phyloP scores from a whole-genome alignment of 202 grass and related monocot genomes.

The Bolboschoenoplectus hybrid region DNA sequence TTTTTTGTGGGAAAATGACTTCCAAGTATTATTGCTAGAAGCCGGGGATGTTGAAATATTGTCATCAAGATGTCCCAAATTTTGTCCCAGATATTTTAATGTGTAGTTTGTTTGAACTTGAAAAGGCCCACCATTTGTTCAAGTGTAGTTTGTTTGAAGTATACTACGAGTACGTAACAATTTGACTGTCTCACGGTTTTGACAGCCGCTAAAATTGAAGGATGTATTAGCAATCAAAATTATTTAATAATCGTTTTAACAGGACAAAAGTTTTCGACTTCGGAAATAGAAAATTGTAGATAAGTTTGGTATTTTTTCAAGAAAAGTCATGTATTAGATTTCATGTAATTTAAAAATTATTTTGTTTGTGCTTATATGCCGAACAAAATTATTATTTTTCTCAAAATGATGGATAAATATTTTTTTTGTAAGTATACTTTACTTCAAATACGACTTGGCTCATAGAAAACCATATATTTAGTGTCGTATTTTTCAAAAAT shows the following conservation, averaged over 20 bases:
- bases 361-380: neutral
- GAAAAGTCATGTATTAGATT: neutral
- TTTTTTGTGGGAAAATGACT: neutral
- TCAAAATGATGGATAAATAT: no score
- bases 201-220: neutral
- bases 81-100: neutral
- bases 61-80: neutral
- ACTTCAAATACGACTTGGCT: no score
- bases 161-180: neutral
- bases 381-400: no score
- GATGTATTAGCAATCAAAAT: neutral
- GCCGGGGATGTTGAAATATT: neutral
- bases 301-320: neutral
- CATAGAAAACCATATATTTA: no score
- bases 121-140: neutral
- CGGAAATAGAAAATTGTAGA: neutral
- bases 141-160: slow-evolving; percentile 12
- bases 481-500: no score
- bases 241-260: neutral
- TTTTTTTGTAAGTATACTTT: no score
- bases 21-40: neutral
- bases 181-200: neutral
- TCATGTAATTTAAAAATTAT: neutral
- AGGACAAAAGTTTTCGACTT: neutral
- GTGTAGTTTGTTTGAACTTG: slow-evolving; percentile 19